phyloP scores from a whole-genome alignment of 2,329 filamentous ascomycete species.

The Pseudogymnoascus sp. region DNA sequence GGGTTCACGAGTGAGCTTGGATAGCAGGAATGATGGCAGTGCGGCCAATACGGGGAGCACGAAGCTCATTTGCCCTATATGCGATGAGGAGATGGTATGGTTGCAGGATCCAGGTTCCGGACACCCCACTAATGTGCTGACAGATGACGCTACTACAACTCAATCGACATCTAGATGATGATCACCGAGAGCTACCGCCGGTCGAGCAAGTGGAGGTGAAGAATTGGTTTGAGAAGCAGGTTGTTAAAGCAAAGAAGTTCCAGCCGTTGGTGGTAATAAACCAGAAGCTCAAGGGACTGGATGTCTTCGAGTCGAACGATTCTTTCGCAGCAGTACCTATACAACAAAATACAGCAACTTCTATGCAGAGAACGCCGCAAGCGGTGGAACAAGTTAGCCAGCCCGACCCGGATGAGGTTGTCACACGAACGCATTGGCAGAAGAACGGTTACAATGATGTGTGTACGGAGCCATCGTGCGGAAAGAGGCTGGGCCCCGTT shows the following conservation, averaged over 20 bases:
- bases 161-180: slow-evolving; percentile 73
- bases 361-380: slow-evolving; percentile 24
- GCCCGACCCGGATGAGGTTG: slow-evolving; percentile 77
- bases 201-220: slow-evolving; percentile 69
- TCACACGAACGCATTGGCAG: slow-evolving; percentile 87
- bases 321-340: slow-evolving; percentile 32
- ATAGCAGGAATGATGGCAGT: slow-evolving; percentile 41
- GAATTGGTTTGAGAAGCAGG: slow-evolving; percentile 70
- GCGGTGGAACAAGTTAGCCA: slow-evolving; percentile 16
- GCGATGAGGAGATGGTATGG: slow-evolving; percentile 89
- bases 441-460: slow-evolving; percentile 62
- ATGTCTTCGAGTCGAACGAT: slow-evolving; percentile 69
- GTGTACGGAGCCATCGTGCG: slow-evolving; percentile 84
- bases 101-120: slow-evolving; percentile 6
- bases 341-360: slow-evolving; percentile 30
- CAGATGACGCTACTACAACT: slow-evolving; percentile 87
- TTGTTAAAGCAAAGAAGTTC: slow-evolving; percentile 67
- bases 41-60: slow-evolving; percentile 48
- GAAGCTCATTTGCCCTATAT: slow-evolving; percentile 89
- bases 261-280: slow-evolving; percentile 67
- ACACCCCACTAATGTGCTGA: neutral
- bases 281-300: slow-evolving; percentile 66
- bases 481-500: slow-evolving; percentile 66
- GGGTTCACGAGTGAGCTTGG: slow-evolving; percentile 69
- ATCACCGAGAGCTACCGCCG: slow-evolving; percentile 64